A percentile compares a stretch with the other conserved stretches of the same genome.
phyloP scores from a whole-genome alignment of 2,329 filamentous ascomycete species.

The Pezicula neosporulosa region DNA sequence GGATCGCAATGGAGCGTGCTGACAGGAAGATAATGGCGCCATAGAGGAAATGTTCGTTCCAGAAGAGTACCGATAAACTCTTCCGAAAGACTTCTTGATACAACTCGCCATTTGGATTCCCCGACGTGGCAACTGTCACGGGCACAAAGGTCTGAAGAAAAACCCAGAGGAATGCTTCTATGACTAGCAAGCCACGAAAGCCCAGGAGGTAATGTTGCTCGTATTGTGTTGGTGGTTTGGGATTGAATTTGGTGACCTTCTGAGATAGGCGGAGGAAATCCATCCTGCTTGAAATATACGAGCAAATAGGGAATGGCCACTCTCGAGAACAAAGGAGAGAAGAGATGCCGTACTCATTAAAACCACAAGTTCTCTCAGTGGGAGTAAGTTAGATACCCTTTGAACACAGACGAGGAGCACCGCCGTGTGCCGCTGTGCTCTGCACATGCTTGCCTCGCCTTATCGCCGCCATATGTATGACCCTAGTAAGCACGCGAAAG shows the following conservation, averaged over 20 bases:
- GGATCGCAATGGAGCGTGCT: conserved; percentile 36
- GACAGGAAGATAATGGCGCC: conserved; percentile 42
- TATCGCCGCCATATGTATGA: too few relatives aligned
- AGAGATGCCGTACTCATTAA: too few relatives aligned
- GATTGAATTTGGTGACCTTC: conserved; percentile 4
- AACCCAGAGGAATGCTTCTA: conserved; percentile 39
- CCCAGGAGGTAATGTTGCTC: conserved; percentile 34
- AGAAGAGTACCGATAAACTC: conserved; percentile 39
- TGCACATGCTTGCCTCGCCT: too few relatives aligned
- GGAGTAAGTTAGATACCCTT: too few relatives aligned
- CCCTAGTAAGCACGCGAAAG: too few relatives aligned
- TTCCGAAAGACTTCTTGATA: conserved; percentile 40
- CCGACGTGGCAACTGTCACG: conserved; percentile 32
- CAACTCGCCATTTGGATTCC: conserved; percentile 30
- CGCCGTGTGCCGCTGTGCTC: too few relatives aligned
- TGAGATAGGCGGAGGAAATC: not conserved
- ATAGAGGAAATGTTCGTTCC: conserved; percentile 41
- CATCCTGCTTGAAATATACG: too few relatives aligned
- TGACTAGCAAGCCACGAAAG: conserved; percentile 39
- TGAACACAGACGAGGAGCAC: too few relatives aligned
- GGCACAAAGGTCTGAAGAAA: conserved; percentile 44
- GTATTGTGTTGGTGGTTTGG: conserved; percentile 5
- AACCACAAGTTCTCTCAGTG: too few relatives aligned
- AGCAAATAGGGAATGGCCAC: too few relatives aligned
- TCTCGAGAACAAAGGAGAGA: too few relatives aligned